Evolutionary conservation across 257 asterid genomes (phyloP), one percentile per base, ranked within the genome.

Genomic region (Gardenia jasminoides): DNA sequence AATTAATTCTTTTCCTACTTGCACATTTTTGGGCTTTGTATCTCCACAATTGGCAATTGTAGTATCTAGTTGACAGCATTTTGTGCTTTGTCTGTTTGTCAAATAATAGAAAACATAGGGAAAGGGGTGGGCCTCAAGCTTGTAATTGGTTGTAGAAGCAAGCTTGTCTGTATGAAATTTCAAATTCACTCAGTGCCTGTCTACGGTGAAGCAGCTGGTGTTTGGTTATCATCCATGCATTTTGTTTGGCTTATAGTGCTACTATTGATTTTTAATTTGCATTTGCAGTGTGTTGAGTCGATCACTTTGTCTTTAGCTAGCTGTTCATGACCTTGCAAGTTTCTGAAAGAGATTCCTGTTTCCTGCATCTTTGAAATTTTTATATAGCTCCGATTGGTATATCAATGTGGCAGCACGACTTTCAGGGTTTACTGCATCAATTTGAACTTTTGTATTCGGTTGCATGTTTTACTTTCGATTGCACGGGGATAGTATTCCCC

Each of bases 1-100:
- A 59, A 65, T 80, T 69, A 26, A 46, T 44, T 75, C 48, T 64
- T 73, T 72, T 79, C 72, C 48, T 33, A 20, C 64, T 41, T 75
- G 69, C 74, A 48, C 50, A 1, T 52, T 56, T 46, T 61, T 70
- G 36, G 84, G 80, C 33, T 7, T 41, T 69, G 70, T 66, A 39
- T 59, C 71, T 46, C 54, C 44, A 28, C 28, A 9, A 26, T 75
- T 75, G 72, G 65, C n/a, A 36, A 68, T 46, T 59, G 59, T 58
- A 43, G 44, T 50, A 67, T 8, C 28, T 43, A 19, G 26, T 31
- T 47, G 6, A 28, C 36, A 46, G 17, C 50, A 17, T 12, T 2
- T 44, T 54, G 54, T 44, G 62, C 56, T 30, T 47, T 22, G 71
- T 66, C 59, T 36, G 72, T 43, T 43, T 28, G 43, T 54, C 75